Conservation (phyloP, 2,329 filamentous ascomycete species). For the Monosporascus cannonballus region DNA sequence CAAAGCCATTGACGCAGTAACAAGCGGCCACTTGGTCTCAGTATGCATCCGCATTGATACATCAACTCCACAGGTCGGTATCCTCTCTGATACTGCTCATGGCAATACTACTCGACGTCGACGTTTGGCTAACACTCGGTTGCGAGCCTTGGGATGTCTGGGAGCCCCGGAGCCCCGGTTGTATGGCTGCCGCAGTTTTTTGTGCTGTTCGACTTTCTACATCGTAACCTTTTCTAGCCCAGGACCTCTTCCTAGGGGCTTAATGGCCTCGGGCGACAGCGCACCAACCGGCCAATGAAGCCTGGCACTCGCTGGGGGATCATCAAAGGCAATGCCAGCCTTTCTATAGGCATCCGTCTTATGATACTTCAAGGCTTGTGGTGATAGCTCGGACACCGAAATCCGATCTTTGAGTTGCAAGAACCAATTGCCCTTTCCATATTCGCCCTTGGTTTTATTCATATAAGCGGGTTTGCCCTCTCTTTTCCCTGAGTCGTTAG, state of each 20-base stretch:
- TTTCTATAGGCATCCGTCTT: conserved; percentile 36
- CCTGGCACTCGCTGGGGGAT: conserved; percentile 38
- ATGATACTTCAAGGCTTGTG: conserved; percentile 41
- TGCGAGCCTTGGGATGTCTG: conserved; percentile 13
- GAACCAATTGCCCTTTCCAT: conserved; percentile 31
- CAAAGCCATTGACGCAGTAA: background rate
- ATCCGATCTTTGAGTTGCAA: conserved; percentile 43
- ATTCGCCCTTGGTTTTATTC: conserved; percentile 21
- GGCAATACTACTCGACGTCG: conserved; percentile 17
- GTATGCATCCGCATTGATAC: background rate
- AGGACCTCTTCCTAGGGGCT: conserved; percentile 35
- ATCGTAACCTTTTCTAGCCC: conserved; percentile 38
- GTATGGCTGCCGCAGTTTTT: conserved; percentile 23
- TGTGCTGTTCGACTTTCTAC: conserved; percentile 27
- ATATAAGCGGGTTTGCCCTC: conserved; percentile 7
- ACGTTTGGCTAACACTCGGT: conserved; percentile 18
- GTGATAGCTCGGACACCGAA: conserved; percentile 42
- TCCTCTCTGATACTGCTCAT: conserved; percentile 5
- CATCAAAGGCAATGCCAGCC: conserved; percentile 36
- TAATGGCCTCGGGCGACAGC: conserved; percentile 40
- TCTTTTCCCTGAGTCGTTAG: conserved; percentile 1
- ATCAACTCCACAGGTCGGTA: background rate
- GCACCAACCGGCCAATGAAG: conserved; percentile 39
- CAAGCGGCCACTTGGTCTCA: background rate
- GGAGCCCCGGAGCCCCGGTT: background rate